These are phyloP conservation scores for Solanum habrochaites DNA, from an alignment of 257 asterid genomes.

Conservation along the genomic window DNA sequence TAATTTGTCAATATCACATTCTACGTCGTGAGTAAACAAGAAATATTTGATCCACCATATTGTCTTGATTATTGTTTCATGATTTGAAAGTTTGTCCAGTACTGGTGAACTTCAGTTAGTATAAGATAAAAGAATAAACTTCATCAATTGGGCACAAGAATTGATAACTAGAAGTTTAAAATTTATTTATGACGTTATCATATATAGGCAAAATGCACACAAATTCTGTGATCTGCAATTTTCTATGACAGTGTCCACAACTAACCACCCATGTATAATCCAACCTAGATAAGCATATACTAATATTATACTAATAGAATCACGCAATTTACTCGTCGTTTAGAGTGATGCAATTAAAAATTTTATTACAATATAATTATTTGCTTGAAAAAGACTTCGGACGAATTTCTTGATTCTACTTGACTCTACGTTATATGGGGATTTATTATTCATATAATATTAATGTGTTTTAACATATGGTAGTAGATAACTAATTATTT, in stretches of 20 bases:
- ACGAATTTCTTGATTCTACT: neutral
- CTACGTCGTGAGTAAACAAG: neutral
- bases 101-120: neutral
- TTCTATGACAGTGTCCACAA: neutral
- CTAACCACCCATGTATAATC: neutral
- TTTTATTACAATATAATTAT: neutral
- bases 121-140: neutral
- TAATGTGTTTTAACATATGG: neutral
- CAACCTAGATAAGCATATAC: neutral
- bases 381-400: neutral
- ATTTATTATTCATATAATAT: neutral
- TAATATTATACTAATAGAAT: neutral
- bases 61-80: neutral
- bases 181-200: neutral
- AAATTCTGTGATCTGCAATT: neutral
- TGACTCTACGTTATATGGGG: neutral
- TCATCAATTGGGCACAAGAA: neutral
- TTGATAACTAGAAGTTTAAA: neutral
- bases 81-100: neutral
- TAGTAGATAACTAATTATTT: neutral
- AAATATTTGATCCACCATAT: neutral
- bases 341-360: accelerated
- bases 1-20: neutral
- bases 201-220: neutral
- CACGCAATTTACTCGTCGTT: neutral